Percentiles rank a stretch among this genome's conserved stretches.
phyloP scores from a whole-genome alignment of 768 basidiomycete genomes.

The Leccinum imitatum region DNA sequence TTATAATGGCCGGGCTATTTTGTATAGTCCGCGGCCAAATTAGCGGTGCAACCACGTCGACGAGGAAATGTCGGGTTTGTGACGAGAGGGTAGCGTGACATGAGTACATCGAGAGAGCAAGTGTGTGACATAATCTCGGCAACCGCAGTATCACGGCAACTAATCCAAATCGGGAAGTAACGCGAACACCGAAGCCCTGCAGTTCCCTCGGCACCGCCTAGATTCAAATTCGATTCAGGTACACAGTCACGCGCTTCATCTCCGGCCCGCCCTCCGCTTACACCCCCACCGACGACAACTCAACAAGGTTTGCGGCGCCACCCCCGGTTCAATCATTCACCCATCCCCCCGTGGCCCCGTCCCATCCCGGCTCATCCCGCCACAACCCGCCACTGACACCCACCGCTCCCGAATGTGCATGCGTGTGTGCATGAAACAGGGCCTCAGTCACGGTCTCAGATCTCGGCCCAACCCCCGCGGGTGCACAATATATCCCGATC shows the following conservation, averaged over 20 bases:
- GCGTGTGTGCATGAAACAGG: conserved; percentile 14
- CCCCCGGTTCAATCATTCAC: conserved; percentile 18
- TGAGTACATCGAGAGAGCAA: conserved; percentile 19
- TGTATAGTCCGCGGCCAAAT: conserved; percentile 33
- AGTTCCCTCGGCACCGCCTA: conserved; percentile 46
- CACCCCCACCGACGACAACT: conserved; percentile 17
- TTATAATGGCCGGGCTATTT: conserved; percentile 26
- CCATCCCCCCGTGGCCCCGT: conserved; percentile 1
- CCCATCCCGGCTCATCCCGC: conserved; percentile 15
- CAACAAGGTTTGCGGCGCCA: conserved; percentile 18
- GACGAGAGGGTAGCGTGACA: conserved; percentile 25
- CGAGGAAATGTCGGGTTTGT: conserved; percentile 34
- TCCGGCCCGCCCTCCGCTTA: conserved; percentile 23
- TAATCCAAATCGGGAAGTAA: conserved; percentile 37
- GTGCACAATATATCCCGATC: conserved; percentile 22
- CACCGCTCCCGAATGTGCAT: neutral
- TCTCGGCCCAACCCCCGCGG: neutral
- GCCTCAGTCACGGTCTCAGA: conserved; percentile 3
- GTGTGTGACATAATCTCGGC: conserved; percentile 33
- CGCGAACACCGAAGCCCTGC: conserved; percentile 30
- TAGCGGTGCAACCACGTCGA: conserved; percentile 36
- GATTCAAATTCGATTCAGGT: conserved; percentile 37
- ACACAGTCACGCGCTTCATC: conserved; percentile 23
- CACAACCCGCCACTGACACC: neutral
- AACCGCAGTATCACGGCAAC: conserved; percentile 34